Evolutionary conservation across 1,284 basidiomycete species (phyloP), one percentile per base, ranked within the genome.

Genomic region (Schizophyllum commune): DNA sequence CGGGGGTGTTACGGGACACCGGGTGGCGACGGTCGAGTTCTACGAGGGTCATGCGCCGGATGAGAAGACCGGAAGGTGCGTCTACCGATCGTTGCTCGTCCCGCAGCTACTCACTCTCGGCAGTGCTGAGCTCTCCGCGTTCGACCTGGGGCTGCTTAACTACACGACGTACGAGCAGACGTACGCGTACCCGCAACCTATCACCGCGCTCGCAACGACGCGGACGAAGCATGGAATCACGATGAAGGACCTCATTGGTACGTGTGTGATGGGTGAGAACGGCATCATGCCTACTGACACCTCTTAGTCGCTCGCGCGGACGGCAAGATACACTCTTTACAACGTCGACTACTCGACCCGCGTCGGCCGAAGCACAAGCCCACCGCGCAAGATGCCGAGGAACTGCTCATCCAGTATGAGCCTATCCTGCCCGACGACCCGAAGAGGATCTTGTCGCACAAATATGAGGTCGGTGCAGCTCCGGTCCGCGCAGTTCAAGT

Each of bases 151-250:
- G 56, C 79, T 75, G 17, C 65, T 81, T 63, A 74, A 80, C 4
- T 69, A 91, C 47, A 78, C 78, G n/a, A 77, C 82, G 0, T 81
- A 84, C 63, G 84, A 90, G 62, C 88, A 90, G 69, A 78, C 88
- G 0, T 98, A 85, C 71, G 74, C 91, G 19, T 82, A 91, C 65
- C 84, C 90, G 0, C 78, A 85, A 62, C 84, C 78, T 0, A 78
- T 96, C 27, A 84, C 83, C 9, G 82, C 91, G 0, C 72, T 97
- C 20, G 75, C 85, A 0, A 83, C 88, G 13, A 96, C 95, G 0
- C 83, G 80, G 15, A 96, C 93, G 1, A 92, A 89, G 71, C 92
- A 88, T 65, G 96, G 96, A 1, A 94, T 98, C 61, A 84, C 92
- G 0, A 82, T 83, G 57, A 95, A 93, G 72, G 92, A 96, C 68